Base-by-base conservation (phyloP, 108 stramenopile genomes). In the Schizochytrium sp. region DNA sequence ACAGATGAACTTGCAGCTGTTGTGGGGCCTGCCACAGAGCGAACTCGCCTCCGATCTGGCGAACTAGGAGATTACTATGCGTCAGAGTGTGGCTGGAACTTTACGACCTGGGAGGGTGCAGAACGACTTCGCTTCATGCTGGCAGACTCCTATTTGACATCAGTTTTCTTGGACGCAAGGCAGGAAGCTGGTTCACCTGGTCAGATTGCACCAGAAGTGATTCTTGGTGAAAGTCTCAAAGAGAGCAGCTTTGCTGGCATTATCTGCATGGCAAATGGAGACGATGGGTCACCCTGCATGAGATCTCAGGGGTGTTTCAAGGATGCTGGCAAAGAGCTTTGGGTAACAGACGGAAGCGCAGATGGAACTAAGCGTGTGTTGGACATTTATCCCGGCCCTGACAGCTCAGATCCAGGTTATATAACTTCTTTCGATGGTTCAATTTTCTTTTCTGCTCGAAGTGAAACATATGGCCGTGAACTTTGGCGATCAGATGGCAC, bases 271-370 rank as follows among this genome's bases (percentile, higher is more conserved):
- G 76, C 47, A 17, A 50, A 83, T 2, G 76, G n/a, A 5, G 50
- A n/a, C 5, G 76, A 55, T 40, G 53, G 76, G 17, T 1, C 50
- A 38, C 76, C 2, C 5, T 55, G 47, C 76, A 13, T 53, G 40
- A 17, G 53, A 55, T 55, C 76, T n/a, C 53, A 13, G 28, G 47
- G 47, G 5, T 83, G 76, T 53, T 83, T 83, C 53, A 83, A 28
- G 47, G 76, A 83, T n/a, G 76, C 76, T 5, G 76, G 76, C 15
- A 47, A 40, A 47, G 76, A 83, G 53, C 76, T 83, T 10, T 83
- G 76, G 76, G 76, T 40, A 5, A 83, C 76, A 42, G 53, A 83
- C 28, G 76, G 76, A 5, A 83, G 50, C 47, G 50, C 76, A 19
- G 47, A 49, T 10, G 53, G 53, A 0, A 83, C 76, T n/a, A 49